Conservation (phyloP, 2,329 filamentous ascomycete genomes). For the Colletotrichum sp. region DNA sequence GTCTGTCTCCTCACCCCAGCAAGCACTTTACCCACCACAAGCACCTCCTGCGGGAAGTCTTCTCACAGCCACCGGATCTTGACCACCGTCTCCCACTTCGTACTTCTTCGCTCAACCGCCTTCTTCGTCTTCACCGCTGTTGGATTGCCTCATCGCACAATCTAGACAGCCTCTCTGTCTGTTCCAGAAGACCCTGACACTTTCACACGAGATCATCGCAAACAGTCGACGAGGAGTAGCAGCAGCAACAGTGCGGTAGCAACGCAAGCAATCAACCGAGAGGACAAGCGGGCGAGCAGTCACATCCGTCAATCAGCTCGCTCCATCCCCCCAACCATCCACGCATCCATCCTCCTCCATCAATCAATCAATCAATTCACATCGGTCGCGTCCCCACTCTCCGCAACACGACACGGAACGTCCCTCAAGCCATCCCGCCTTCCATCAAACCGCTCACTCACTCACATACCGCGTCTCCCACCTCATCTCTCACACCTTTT, state of each 20-base stretch:
- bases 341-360: neutral
- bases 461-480: neutral
- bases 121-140: neutral
- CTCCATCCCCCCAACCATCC: neutral
- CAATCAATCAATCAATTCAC: neutral
- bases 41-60: neutral
- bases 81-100: neutral
- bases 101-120: neutral
- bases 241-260: neutral
- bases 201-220: neutral
- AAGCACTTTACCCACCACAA: neutral
- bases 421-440: neutral
- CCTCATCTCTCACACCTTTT: neutral
- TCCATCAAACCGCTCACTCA: neutral
- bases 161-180: neutral
- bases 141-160: neutral
- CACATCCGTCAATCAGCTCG: neutral
- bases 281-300: neutral
- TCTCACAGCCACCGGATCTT: neutral
- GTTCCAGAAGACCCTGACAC: neutral
- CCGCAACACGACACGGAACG: conserved; percentile 15
- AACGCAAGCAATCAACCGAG: neutral
- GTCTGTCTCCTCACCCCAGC: neutral
- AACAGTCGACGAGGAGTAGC: neutral
- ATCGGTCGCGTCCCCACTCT: conserved; percentile 15